Percentiles rank a stretch among this genome's conserved stretches.
These are phyloP conservation scores for Aquanectria penicillioides DNA, from an alignment of 2,329 filamentous ascomycete species.

Conservation along the genomic window DNA sequence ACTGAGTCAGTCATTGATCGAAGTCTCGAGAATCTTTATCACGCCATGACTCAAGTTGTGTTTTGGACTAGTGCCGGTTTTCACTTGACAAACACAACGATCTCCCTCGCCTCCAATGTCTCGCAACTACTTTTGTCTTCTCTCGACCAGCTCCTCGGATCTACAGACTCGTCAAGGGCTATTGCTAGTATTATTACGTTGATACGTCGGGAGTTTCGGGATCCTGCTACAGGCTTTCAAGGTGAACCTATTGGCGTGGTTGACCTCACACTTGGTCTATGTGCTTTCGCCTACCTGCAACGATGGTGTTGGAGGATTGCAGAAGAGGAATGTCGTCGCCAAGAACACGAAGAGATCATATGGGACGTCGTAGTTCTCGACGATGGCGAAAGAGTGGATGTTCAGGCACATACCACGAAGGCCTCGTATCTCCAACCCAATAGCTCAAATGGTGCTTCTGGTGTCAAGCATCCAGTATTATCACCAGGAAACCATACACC, in stretches of 20 bases:
- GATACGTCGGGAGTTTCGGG: slow-evolving; percentile 71
- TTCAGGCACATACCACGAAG: slow-evolving; percentile 41
- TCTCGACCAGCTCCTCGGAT: slow-evolving; percentile 72
- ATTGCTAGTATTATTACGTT: slow-evolving; percentile 74
- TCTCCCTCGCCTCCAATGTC: slow-evolving; percentile 64
- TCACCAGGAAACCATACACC: background rate
- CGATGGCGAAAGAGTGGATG: slow-evolving; percentile 66
- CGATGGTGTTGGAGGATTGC: slow-evolving; percentile 62
- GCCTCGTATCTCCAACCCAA: background rate
- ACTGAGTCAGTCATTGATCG: slow-evolving; percentile 66
- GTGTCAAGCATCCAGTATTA: background rate
- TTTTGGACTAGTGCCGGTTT: slow-evolving; percentile 72
- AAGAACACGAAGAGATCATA: slow-evolving; percentile 65
- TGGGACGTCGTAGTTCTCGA: slow-evolving; percentile 75
- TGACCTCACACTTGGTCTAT: slow-evolving; percentile 70
- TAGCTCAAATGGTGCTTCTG: slow-evolving; percentile 5
- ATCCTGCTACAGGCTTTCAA: slow-evolving; percentile 67
- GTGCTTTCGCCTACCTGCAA: slow-evolving; percentile 70
- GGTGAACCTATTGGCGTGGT: slow-evolving; percentile 69
- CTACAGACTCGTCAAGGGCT: slow-evolving; percentile 74
- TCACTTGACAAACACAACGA: slow-evolving; percentile 64
- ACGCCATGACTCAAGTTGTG: slow-evolving; percentile 66
- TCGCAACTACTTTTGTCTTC: slow-evolving; percentile 68
- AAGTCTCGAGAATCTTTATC: slow-evolving; percentile 66
- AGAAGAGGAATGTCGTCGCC: slow-evolving; percentile 59